These are phyloP conservation scores for Phyllosticta capitalensis DNA, from an alignment of 2,329 filamentous ascomycete species.

Conservation along the genomic window DNA sequence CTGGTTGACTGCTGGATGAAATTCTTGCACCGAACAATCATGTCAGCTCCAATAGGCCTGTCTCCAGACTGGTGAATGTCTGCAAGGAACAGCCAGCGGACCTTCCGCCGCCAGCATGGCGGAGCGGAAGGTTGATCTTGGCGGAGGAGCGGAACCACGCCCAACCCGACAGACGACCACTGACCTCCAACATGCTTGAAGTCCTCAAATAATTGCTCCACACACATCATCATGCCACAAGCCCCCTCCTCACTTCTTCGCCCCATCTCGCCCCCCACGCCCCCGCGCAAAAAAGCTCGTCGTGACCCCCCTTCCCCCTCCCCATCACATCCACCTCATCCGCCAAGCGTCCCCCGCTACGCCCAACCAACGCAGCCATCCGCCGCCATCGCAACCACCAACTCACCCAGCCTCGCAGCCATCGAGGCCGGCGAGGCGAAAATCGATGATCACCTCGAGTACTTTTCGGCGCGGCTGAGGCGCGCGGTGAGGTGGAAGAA, in stretches of 20 bases:
- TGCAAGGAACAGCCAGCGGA: no score
- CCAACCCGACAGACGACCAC: no score
- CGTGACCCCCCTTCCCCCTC: neutral
- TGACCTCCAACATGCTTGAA: neutral
- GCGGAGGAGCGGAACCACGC: neutral
- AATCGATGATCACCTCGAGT: conserved; percentile 40
- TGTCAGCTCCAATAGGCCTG: neutral
- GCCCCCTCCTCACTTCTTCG: neutral
- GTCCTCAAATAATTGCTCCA: neutral
- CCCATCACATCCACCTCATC: neutral
- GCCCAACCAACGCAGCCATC: neutral
- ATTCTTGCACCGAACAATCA: neutral
- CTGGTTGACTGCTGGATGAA: neutral
- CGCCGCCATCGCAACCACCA: neutral
- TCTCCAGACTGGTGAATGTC: no score
- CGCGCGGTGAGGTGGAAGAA: conserved; percentile 17
- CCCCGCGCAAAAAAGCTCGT: neutral
- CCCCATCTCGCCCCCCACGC: neutral
- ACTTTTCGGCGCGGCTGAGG: conserved; percentile 37
- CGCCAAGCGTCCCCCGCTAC: no score
- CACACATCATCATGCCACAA: neutral
- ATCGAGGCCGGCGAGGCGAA: conserved; percentile 43
- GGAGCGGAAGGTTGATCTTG: neutral
- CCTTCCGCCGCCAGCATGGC: no score
- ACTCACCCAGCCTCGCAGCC: conserved; percentile 26